A percentile compares a stretch with the other conserved stretches of the same genome.
Evolutionary conservation across 1,139 yeast species (phyloP).

Genomic region (Saccharomyces pastorianus): DNA sequence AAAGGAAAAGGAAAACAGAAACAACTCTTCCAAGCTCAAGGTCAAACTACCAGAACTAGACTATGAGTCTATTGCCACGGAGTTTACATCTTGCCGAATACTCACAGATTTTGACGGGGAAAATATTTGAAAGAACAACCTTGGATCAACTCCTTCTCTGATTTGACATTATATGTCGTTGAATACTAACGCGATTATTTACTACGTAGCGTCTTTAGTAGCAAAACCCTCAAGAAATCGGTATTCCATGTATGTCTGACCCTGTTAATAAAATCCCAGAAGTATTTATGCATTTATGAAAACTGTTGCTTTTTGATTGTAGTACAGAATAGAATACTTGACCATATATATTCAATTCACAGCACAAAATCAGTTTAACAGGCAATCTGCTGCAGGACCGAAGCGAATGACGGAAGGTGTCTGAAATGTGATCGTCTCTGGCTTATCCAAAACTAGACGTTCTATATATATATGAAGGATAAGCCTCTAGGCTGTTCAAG

Average conservation of each 20-base stretch:
- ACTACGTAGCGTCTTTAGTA: too few relatives aligned
- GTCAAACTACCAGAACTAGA: conserved; percentile 34
- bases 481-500: background rate
- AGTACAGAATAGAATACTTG: background rate
- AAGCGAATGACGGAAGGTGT: background rate
- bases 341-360: background rate
- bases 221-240: too few relatives aligned
- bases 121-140: conserved; percentile 18
- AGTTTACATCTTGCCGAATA: conserved; percentile 30
- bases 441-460: background rate
- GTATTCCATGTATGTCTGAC: too few relatives aligned
- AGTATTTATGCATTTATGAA: background rate
- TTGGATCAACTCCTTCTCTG: conserved; percentile 51
- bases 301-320: background rate
- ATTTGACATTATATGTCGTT: conserved; percentile 40
- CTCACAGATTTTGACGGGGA: conserved; percentile 23
- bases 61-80: conserved; percentile 33
- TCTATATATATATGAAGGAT: background rate
- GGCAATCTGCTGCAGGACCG: background rate
- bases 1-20: conserved; percentile 31
- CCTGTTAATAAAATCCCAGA: too few relatives aligned
- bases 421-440: background rate
- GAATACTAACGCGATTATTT: conserved; percentile 1
- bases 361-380: background rate
- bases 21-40: conserved; percentile 21